These are phyloP conservation scores for Daldinia sp. DNA, from an alignment of 2,329 filamentous ascomycete species.

Conservation along the genomic window DNA sequence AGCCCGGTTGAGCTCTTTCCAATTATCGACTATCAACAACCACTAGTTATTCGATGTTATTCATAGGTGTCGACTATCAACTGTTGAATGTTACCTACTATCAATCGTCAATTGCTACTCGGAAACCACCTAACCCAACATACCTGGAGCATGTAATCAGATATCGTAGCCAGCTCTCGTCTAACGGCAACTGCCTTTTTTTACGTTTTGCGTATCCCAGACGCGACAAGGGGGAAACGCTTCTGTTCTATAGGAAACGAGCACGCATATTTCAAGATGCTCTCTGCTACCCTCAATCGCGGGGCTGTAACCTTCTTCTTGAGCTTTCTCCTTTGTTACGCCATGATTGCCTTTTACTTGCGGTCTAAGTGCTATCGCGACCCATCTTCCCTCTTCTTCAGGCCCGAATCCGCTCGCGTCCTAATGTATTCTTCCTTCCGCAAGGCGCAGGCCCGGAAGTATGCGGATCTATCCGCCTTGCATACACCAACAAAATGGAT, in stretches of 20 bases:
- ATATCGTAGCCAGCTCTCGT: neutral
- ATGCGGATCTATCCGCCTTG: constrained; percentile 35
- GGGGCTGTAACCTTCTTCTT: constrained; percentile 35
- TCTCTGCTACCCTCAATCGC: constrained; percentile 25
- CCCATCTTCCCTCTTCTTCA: constrained; percentile 40
- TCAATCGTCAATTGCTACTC: neutral
- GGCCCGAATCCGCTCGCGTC: constrained; percentile 36
- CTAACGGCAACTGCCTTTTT: neutral
- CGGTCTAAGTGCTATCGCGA: constrained; percentile 39
- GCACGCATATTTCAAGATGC: constrained; percentile 20
- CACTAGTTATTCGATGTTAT: no score
- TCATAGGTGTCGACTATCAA: no score
- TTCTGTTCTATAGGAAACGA: neutral
- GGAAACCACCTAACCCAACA: neutral
- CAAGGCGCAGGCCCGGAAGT: constrained; percentile 35
- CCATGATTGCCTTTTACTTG: constrained; percentile 31
- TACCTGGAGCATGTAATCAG: neutral
- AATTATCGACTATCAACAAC: neutral
- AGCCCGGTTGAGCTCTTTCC: neutral
- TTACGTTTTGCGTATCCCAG: neutral
- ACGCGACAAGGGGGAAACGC: neutral
- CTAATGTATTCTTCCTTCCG: constrained; percentile 40
- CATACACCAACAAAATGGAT: constrained; percentile 29
- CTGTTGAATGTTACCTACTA: neutral
- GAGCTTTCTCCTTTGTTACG: constrained; percentile 38